A percentile compares a stretch with the other conserved stretches of the same genome.
Conservation (phyloP, 75 land plant genomes). For the Sequoiadendron giganteum region DNA sequence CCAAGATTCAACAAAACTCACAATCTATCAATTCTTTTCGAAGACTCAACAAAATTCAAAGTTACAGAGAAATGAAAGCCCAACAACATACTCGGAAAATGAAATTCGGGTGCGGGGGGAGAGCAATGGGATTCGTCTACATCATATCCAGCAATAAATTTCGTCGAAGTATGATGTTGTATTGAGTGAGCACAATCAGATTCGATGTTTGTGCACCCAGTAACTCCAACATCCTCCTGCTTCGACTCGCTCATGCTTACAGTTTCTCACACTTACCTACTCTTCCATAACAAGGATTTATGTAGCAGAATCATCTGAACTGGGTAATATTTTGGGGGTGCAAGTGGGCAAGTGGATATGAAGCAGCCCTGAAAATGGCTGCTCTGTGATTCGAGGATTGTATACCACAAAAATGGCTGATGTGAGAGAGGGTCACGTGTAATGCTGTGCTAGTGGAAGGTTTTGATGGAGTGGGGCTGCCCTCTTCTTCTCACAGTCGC, state of each 20-base stretch:
- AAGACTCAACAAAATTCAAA: no score
- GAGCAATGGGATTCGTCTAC: neutral
- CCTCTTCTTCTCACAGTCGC: neutral
- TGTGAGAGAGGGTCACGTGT: no score
- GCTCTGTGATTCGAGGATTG: neutral
- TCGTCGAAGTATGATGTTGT: no score
- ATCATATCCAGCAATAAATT: neutral
- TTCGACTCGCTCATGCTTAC: neutral
- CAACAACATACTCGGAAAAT: neutral
- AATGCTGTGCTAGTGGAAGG: no score
- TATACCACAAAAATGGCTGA: neutral
- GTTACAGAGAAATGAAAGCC: neutral
- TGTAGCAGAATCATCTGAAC: neutral
- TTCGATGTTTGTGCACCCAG: no score
- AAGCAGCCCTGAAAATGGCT: no score
- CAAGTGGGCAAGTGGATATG: conserved; percentile 1
- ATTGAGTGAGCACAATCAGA: no score
- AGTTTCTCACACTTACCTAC: neutral
- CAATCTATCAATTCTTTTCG: no score
- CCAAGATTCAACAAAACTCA: neutral
- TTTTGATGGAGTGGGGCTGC: neutral
- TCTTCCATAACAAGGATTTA: neutral
- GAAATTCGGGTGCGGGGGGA: neutral
- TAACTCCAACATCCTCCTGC: no score
- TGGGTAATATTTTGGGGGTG: neutral